phyloP scores from a whole-genome alignment of 169 alveolate species.

The Eimeria nieschulzi region DNA sequence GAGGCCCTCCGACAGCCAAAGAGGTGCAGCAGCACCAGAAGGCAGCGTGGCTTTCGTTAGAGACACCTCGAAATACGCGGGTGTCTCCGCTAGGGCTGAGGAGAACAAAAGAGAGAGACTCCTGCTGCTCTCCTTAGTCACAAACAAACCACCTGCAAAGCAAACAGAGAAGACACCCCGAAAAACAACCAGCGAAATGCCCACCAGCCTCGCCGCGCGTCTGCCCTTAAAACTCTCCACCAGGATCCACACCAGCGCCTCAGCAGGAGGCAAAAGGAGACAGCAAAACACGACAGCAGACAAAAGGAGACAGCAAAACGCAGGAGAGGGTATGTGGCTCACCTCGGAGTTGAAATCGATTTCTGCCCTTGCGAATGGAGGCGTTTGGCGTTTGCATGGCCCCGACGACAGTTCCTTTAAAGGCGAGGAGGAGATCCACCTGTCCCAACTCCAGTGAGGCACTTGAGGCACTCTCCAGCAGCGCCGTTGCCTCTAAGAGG shows the following conservation, averaged over 20 bases:
- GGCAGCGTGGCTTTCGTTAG: neutral
- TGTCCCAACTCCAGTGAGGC: neutral
- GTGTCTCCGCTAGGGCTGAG: neutral
- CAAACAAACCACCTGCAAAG: neutral
- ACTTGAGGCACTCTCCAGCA: neutral
- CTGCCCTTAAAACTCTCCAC: too few relatives aligned
- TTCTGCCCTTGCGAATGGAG: neutral
- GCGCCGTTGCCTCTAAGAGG: neutral
- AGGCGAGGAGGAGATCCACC: neutral
- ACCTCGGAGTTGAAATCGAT: neutral
- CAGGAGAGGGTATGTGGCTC: neutral
- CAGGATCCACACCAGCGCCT: neutral
- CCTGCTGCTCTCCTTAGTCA: neutral
- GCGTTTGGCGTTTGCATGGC: neutral
- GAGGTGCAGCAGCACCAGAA: slow-evolving; percentile 23
- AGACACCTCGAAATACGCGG: neutral
- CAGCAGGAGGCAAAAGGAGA: neutral
- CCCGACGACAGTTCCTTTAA: neutral
- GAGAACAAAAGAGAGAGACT: neutral
- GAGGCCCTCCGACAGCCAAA: neutral
- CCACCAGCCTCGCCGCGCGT: neutral
- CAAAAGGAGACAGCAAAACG: neutral
- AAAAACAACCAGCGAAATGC: neutral
- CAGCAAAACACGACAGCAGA: neutral
- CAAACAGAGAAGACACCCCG: neutral